Evolutionary conservation across 331 rosid species (phyloP), one percentile per base, ranked within the genome.

Genomic region (Spiraea crenata): DNA sequence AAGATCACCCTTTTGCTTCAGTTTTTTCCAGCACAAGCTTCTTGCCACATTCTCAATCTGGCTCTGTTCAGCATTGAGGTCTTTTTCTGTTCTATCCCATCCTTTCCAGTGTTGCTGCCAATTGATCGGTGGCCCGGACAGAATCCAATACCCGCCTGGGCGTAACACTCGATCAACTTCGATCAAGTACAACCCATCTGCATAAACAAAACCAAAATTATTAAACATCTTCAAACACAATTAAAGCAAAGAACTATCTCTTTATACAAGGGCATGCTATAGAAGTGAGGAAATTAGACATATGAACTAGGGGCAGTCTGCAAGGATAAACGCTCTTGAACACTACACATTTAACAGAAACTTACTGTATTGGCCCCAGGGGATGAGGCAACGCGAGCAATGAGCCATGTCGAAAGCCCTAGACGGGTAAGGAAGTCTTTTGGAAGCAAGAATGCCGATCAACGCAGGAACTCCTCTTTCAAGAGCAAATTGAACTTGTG

Each of bases 301-400:
- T 25, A 25, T 25, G 31, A 2, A 25, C 31, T 25, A 25, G 31
- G 31, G 31, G 2, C 2, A 25, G 31, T 25, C 31, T 25, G 31
- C 31, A 25, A 25, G 31, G 31, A 25, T 25, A 25, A 25, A 25
- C 31, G 31, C 31, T 25, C 31, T 25, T 25, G 2, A 25, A 1
- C 31, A 25, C 31, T 25, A 25, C 31, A 25, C 31, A 5, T 42
- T 42, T 9, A 31, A 25, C 6, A 57, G 0, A 38, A 2, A 7
- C 5, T 70, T 92, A 93, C 98, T 97, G 31, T 78, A n/a, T 17
- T 84, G 78, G 76, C 86, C 90, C 99, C 99, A 95, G 0, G 99
- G 99, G 75, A 95, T 95, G 67, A 95, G 99, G 81, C 99, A 95
- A 40, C 99, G 96, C 9, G 99, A 95, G 84, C 99, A 95, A 14